Conservation (phyloP, 345 rosid species). For the Ricinus communis region DNA sequence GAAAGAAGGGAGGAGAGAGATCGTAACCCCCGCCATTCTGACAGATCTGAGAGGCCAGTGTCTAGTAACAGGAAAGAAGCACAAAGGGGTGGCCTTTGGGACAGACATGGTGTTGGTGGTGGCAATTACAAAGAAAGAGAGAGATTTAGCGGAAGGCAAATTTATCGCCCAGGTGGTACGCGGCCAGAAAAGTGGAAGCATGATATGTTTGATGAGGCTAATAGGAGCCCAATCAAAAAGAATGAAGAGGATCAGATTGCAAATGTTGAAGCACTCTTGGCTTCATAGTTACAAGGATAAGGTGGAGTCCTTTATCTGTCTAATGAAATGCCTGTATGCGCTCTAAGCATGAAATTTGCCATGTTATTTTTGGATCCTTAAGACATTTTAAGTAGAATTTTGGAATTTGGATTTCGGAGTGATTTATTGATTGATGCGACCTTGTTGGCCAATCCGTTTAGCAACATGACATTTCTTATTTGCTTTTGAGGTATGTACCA, state of each 20-base stretch:
- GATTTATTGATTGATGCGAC: constrained; percentile 5
- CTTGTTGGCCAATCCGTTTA: background rate
- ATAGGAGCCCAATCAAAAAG: constrained; percentile 61
- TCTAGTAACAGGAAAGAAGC: constrained; percentile 51
- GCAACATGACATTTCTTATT: background rate
- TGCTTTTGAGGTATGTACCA: background rate
- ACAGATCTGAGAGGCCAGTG: constrained; percentile 45
- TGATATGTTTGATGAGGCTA: constrained; percentile 80
- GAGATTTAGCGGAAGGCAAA: constrained; percentile 50
- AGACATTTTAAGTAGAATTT: background rate
- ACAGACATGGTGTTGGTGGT: constrained; percentile 41
- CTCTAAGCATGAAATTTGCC: background rate
- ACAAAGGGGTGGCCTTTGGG: constrained; percentile 41
- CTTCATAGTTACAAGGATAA: constrained; percentile 39
- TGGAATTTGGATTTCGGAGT: background rate
- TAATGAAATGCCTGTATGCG: no score
- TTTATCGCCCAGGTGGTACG: constrained; percentile 36
- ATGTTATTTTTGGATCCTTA: background rate
- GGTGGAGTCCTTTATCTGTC: background rate
- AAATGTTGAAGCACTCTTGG: constrained; percentile 79
- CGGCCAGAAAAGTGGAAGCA: constrained; percentile 87
- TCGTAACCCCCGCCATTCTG: constrained; percentile 38
- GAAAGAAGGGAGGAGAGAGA: constrained; percentile 58
- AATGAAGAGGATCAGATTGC: constrained; percentile 93
- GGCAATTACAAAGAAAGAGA: constrained; percentile 55